These are phyloP conservation scores for Ambrosiella beaveri DNA, from an alignment of 2,329 filamentous ascomycete species.

Conservation along the genomic window DNA sequence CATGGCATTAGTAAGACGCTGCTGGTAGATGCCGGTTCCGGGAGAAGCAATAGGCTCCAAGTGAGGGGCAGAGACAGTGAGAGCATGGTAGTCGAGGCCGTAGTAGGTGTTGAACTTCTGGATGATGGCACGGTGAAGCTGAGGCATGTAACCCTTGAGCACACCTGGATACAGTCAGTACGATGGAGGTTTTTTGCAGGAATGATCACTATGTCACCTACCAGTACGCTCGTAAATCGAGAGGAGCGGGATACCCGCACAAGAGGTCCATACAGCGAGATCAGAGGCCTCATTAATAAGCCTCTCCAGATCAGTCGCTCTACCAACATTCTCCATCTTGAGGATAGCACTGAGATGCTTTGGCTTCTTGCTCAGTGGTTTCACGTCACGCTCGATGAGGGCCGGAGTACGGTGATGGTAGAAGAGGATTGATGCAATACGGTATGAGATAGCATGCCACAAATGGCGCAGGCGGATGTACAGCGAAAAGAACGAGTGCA, in stretches of 20 bases:
- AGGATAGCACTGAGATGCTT: slow-evolving; percentile 79
- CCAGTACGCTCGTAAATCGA: slow-evolving; percentile 88
- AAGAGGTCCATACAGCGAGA: slow-evolving; percentile 81
- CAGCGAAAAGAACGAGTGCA: slow-evolving; percentile 73
- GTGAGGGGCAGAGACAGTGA: slow-evolving; percentile 38
- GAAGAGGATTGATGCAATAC: slow-evolving; percentile 65
- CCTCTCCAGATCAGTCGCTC: slow-evolving; percentile 57
- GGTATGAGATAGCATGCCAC: slow-evolving; percentile 62
- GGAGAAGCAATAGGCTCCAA: slow-evolving; percentile 23
- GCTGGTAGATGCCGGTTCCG: slow-evolving; percentile 16
- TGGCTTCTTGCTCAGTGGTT: slow-evolving; percentile 54
- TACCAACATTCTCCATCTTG: slow-evolving; percentile 50
- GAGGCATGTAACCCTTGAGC: slow-evolving; percentile 76
- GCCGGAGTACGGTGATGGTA: slow-evolving; percentile 94
- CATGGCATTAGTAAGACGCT: slow-evolving; percentile 12
- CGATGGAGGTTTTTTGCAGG: background rate
- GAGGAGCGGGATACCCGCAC: slow-evolving; percentile 69
- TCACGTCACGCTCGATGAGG: slow-evolving; percentile 76
- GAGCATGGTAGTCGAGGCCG: slow-evolving; percentile 51
- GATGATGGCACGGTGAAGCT: slow-evolving; percentile 62
- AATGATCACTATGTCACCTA: slow-evolving; percentile 25
- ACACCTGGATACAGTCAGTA: slow-evolving; percentile 39
- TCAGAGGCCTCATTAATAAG: slow-evolving; percentile 84
- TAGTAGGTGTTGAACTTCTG: slow-evolving; percentile 78
- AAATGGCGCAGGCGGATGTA: slow-evolving; percentile 69